These are phyloP conservation scores for Exophiala bonariae DNA, from an alignment of 2,329 filamentous ascomycete species.

Conservation along the genomic window DNA sequence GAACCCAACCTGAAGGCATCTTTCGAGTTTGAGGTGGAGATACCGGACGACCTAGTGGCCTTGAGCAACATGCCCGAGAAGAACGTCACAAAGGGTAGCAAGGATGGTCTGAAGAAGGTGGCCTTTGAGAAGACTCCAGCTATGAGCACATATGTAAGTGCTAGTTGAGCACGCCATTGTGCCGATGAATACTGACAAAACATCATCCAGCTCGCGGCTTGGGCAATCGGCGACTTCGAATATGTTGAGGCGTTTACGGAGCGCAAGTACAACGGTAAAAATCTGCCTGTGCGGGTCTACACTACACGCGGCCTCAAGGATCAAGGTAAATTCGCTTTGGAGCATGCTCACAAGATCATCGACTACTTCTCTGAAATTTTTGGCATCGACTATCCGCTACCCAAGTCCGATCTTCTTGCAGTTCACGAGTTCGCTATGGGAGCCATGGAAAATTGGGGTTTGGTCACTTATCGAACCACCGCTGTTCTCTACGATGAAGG, in stretches of 20 bases:
- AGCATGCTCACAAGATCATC: conserved; percentile 89
- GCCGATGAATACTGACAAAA: conserved; percentile 43
- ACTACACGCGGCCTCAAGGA: conserved; percentile 92
- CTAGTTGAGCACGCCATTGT: conserved; percentile 33
- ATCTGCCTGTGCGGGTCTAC: conserved; percentile 90
- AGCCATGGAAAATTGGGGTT: conserved; percentile 95
- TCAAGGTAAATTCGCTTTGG: conserved; percentile 83
- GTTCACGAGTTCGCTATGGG: conserved; percentile 86
- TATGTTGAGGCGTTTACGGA: conserved; percentile 90
- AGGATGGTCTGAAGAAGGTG: conserved; percentile 63
- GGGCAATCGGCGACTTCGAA: conserved; percentile 96
- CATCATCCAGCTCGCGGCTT: conserved; percentile 71
- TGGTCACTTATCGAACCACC: conserved; percentile 94
- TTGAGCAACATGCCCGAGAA: conserved; percentile 96
- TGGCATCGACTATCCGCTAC: conserved; percentile 86
- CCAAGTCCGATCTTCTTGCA: conserved; percentile 86
- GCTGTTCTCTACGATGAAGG: conserved; percentile 95
- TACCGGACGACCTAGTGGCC: conserved; percentile 83
- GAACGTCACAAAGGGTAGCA: conserved; percentile 66
- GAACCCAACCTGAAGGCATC: conserved; percentile 96
- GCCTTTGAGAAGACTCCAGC: conserved; percentile 80
- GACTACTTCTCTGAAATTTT: conserved; percentile 97
- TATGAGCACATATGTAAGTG: conserved; percentile 76
- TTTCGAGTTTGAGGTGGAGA: conserved; percentile 90
- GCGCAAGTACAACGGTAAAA: conserved; percentile 86